Conservation (phyloP, 768 basidiomycete species). For the Russula foetens region DNA sequence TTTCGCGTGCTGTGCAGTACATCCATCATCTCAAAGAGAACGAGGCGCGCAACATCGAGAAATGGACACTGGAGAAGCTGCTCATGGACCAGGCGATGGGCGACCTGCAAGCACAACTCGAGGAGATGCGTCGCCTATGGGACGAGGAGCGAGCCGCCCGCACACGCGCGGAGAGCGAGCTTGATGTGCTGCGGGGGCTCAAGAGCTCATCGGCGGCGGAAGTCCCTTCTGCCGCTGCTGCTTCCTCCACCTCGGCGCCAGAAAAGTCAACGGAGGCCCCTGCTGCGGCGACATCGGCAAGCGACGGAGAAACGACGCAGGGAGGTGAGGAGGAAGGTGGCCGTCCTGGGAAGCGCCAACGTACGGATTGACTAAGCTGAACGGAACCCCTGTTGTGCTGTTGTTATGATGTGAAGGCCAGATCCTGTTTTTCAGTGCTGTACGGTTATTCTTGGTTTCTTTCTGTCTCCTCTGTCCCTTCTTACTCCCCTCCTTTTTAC, state of each 20-base stretch:
- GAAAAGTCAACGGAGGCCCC: constrained; percentile 9
- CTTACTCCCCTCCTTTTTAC: background rate
- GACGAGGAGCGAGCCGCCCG: constrained; percentile 64
- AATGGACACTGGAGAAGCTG: constrained; percentile 89
- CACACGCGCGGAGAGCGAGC: constrained; percentile 54
- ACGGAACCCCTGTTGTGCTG: background rate
- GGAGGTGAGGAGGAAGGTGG: constrained; percentile 20
- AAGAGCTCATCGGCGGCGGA: constrained; percentile 10
- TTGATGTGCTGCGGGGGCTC: constrained; percentile 43
- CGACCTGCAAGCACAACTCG: constrained; percentile 74
- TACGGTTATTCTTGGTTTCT: background rate
- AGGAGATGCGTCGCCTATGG: constrained; percentile 74
- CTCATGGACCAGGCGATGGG: constrained; percentile 92
- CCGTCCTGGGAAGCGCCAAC: constrained; percentile 22
- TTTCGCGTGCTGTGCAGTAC: constrained; percentile 83
- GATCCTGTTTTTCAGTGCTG: background rate
- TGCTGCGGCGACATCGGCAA: background rate
- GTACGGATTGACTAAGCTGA: constrained; percentile 19
- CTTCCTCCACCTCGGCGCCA: background rate
- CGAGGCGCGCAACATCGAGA: constrained; percentile 84
- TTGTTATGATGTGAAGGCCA: background rate
- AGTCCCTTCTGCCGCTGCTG: background rate
- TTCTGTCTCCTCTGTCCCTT: background rate
- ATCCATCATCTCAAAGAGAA: constrained; percentile 88
- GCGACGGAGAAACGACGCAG: constrained; percentile 14